Percentiles rank a stretch among this genome's conserved stretches.
Conservation (phyloP, 345 rosid genomes). For the Rhodamnia rubescens region DNA sequence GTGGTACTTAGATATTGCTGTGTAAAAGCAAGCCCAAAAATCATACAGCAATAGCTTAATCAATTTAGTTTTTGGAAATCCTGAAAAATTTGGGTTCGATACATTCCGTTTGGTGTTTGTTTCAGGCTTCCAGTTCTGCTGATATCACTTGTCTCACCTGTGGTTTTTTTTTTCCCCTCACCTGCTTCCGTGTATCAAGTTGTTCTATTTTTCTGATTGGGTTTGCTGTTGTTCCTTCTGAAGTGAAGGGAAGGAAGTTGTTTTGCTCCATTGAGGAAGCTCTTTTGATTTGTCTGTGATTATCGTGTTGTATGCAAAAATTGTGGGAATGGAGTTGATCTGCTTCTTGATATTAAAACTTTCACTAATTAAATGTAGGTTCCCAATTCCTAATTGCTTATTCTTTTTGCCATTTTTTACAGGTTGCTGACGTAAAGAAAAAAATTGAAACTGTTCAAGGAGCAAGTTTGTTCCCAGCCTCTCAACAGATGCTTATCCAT, state of each 20-base stretch:
- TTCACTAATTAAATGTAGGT: background rate
- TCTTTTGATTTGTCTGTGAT: background rate
- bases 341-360: background rate
- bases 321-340: background rate
- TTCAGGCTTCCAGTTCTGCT: background rate
- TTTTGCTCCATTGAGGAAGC: background rate
- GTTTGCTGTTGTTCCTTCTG: background rate
- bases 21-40: too few relatives aligned
- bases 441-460: constrained; percentile 66
- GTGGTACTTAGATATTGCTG: background rate
- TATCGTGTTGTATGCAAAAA: background rate
- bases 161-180: background rate
- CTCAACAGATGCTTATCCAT: constrained; percentile 67
- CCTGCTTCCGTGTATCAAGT: background rate
- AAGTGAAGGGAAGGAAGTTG: background rate
- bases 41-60: background rate
- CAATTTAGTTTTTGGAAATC: background rate
- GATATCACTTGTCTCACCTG: background rate
- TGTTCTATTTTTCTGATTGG: background rate
- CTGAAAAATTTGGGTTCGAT: background rate
- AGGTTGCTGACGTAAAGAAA: constrained; percentile 76
- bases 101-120: background rate
- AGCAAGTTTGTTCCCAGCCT: constrained; percentile 53
- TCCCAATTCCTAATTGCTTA: background rate
- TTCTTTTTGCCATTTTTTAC: background rate